Evolutionary conservation across 305 asterid species (phyloP), one percentile per base, ranked within the genome.

Genomic region (Stenogyne calaminthoides): DNA sequence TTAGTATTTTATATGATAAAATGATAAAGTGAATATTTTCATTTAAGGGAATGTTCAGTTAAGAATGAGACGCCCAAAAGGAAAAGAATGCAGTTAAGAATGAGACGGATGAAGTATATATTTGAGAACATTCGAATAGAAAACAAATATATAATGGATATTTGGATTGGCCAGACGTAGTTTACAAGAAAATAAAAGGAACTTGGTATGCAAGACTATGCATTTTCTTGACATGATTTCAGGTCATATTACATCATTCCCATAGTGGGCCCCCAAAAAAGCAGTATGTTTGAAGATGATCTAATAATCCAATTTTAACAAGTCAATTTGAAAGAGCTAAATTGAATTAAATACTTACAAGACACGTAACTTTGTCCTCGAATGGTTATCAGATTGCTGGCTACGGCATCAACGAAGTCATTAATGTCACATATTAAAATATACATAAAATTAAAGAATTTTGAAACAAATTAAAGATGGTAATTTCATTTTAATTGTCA

Each of bases 311-410:
- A 59, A 32, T 40, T 22, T 65, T 47, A 16, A 3, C 9, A 0
- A 51, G 72, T 67, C 72, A 67, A 67, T 49, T 10, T 64, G 57
- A 22, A 64, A 64, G 57, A 25, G 57, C 70, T 44, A 42, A 39
- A 12, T 9, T 39, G 19, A 29, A 63, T 25, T 9, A 42, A 25
- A n/a, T 39, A 67, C 8, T 10, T 14, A 46, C 1, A 27, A 46
- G 12, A 10, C n/a, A 47, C 54, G 14, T 42, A 42, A 9, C 16
- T 44, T 44, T n/a, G 9, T 47, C 20, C 55, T 47, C 55, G 14
- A 47, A 14, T 5, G n/a, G 54, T 47, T 47, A 47, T 44, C 40
- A 65, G 7, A 46, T 66, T 46, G 59, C 52, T 8, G 46, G 44
- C 71, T 29, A 46, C 40, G 46, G 59, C 71, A 67, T 16, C 59